Base-by-base conservation (phyloP, 305 asterid species). In the Fraxinus angustifolia region DNA sequence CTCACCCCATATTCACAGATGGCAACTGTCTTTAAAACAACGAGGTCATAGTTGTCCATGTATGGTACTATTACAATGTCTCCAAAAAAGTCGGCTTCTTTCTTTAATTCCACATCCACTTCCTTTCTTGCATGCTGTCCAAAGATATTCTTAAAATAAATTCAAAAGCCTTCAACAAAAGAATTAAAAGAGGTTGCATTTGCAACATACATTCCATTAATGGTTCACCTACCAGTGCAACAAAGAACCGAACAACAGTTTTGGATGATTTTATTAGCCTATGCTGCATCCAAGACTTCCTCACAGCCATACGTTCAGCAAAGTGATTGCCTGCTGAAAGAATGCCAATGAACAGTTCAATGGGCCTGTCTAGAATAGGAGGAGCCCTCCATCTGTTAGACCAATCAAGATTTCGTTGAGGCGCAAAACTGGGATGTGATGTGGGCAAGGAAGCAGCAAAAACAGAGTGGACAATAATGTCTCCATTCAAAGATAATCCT, bases 311-410 rank as follows among this genome's bases (percentile, higher is more conserved):
- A 6, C 97, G 84, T 86, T 93, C 97, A 3, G 93, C 94, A 84
- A 93, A 93, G 88, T 93, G 97, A 82, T 91, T 93, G 48, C 97
- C 97, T 2, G 97, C 95, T 26, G 97, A 93, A 79, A 93, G 95
- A 87, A 93, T 81, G 17, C 97, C 97, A 26, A 93, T 89, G 88
- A 93, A 91, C 33, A 93, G 79, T 82, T 92, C 95, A 21, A 91
- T 91, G 0, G 92, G 88, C 40, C 83, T 85, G 1, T 87, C 85
- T 34, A 85, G 90, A 83, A 90, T 83, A 56, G 91, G 89, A 12
- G 97, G 95, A 21, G 94, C 91, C 87, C 84, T 93, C 97, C 97
- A 93, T 86, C 73, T 84, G 35, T 82, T 88, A 42, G 97, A 87
- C 88, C 90, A 80, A 38, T 93, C 95, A 33, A 93, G 97, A 83